phyloP scores from a whole-genome alignment of 768 basidiomycete species.

The Multifurca ochricompacta region DNA sequence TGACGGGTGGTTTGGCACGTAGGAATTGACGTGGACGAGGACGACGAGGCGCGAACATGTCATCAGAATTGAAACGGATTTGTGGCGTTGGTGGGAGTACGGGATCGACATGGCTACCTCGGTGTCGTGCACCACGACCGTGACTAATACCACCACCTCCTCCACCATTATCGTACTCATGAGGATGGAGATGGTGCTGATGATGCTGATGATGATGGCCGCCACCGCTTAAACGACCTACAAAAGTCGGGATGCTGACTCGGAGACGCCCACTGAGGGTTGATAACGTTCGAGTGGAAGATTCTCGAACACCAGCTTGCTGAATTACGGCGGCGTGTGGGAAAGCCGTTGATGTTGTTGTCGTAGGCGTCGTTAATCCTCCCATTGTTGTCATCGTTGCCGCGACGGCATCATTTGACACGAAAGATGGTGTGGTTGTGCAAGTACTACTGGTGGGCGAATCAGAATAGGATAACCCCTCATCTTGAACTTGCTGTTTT shows the following conservation, averaged over 20 bases:
- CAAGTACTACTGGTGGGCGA: too few relatives aligned
- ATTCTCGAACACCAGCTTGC: too few relatives aligned
- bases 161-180: too few relatives aligned
- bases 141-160: neutral
- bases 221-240: neutral
- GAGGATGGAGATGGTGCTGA: too few relatives aligned
- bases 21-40: neutral
- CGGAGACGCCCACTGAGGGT: neutral
- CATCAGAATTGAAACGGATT: neutral
- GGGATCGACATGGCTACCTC: slow-evolving; percentile 6
- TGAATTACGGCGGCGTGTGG: too few relatives aligned
- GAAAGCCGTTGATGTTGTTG: too few relatives aligned
- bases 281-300: too few relatives aligned
- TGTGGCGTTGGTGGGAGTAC: neutral
- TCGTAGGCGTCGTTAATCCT: too few relatives aligned
- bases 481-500: neutral
- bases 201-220: neutral
- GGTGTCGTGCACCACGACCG: neutral
- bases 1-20: too few relatives aligned
- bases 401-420: too few relatives aligned
- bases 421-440: too few relatives aligned
- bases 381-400: too few relatives aligned
- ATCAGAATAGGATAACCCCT: neutral
- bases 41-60: slow-evolving; percentile 8
- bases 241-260: neutral